phyloP scores from a whole-genome alignment of 169 alveolate genomes.

The Cyclospora cayetanensis region DNA sequence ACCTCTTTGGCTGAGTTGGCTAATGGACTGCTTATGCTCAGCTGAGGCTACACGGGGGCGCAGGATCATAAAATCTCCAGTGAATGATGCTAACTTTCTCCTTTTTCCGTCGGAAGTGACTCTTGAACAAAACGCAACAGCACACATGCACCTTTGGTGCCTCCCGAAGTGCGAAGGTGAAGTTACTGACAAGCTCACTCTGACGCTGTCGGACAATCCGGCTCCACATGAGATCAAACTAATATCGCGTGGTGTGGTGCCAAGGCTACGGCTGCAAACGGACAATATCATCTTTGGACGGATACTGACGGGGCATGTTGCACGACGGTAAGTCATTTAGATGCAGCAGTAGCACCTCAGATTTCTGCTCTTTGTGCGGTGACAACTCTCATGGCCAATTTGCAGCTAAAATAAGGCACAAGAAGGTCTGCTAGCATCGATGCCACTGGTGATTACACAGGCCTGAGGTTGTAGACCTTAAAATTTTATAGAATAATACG shows the following conservation, averaged over 20 bases:
- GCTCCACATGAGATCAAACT: conserved; percentile 88
- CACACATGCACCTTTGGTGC: conserved; percentile 90
- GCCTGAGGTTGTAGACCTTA: too few species aligned
- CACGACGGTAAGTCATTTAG: conserved; percentile 13
- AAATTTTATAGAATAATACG: too few species aligned
- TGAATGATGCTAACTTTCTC: conserved; percentile 75
- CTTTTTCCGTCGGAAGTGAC: conserved; percentile 87
- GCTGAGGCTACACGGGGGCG: conserved; percentile 31
- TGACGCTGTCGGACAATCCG: conserved; percentile 92
- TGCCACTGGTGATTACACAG: too few species aligned
- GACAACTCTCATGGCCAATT: too few species aligned
- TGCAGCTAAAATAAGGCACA: too few species aligned
- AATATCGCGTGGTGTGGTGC: conserved; percentile 90
- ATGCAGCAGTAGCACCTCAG: background rate
- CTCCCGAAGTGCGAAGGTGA: conserved; percentile 89
- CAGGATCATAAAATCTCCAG: background rate
- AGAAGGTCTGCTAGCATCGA: too few species aligned
- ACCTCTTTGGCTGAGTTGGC: too few species aligned
- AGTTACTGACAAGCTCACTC: conserved; percentile 87
- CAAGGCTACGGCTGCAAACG: conserved; percentile 88
- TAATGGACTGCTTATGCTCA: conserved; percentile 28
- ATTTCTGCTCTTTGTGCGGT: background rate
- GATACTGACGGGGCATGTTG: conserved; percentile 83
- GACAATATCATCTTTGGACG: conserved; percentile 90
- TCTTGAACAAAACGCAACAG: conserved; percentile 86